These are phyloP conservation scores for Aspergillus bridgeri DNA, from an alignment of 495 filamentous ascomycete genomes.

Conservation along the genomic window DNA sequence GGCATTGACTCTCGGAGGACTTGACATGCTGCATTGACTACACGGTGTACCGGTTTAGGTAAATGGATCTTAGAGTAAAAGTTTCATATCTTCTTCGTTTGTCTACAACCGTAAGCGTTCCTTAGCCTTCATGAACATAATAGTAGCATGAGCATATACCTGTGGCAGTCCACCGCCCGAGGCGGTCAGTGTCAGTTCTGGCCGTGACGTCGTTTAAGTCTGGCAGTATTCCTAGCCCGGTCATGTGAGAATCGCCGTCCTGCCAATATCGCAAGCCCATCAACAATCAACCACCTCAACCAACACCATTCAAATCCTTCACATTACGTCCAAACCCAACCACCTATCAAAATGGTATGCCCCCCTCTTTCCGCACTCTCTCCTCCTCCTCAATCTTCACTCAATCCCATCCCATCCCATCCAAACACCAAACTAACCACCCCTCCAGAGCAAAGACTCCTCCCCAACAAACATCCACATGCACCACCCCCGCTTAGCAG, in stretches of 20 bases:
- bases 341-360: conserved; percentile 28
- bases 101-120: too few species aligned
- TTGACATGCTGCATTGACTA: not conserved
- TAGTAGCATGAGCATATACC: too few species aligned
- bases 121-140: too few species aligned
- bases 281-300: not conserved
- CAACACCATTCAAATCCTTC: too few species aligned
- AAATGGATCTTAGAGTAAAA: not conserved
- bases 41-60: not conserved
- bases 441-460: conserved; percentile 80
- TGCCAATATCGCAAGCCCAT: not conserved
- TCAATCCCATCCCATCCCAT: not conserved
- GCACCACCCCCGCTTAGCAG: conserved; percentile 71
- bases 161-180: too few species aligned
- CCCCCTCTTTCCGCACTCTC: not conserved
- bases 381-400: not conserved
- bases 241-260: too few species aligned
- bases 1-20: not conserved
- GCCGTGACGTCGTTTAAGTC: too few species aligned
- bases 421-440: conserved; percentile 9
- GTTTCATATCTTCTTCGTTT: not conserved
- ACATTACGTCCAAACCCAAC: too few species aligned
- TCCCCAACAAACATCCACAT: conserved; percentile 86
- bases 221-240: too few species aligned
- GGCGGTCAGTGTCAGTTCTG: not conserved